phyloP scores from a whole-genome alignment of 495 filamentous ascomycete species.

The Aspergillus asperescens region DNA sequence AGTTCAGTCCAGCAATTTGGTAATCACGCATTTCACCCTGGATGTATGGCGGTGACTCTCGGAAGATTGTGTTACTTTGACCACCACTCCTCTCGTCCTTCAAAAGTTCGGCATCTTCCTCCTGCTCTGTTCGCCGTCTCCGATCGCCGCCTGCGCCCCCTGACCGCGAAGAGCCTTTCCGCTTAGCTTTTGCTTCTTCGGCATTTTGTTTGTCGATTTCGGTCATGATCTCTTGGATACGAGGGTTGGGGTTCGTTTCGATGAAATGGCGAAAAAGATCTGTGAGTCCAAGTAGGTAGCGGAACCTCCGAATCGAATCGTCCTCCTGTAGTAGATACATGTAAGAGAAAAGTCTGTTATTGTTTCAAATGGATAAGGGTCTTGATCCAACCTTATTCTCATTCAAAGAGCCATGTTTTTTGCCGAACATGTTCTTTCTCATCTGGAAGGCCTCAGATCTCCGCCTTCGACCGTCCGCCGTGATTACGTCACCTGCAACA shows the following conservation, averaged over 20 bases:
- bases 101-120: constrained; percentile 94
- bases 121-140: constrained; percentile 86
- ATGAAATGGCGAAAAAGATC: constrained; percentile 99
- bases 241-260: constrained; percentile 89
- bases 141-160: constrained; percentile 80
- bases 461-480: constrained; percentile 73
- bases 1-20: constrained; percentile 90
- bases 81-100: constrained; percentile 85
- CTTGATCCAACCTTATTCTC: constrained; percentile 71
- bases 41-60: constrained; percentile 85
- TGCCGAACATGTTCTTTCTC: constrained; percentile 84
- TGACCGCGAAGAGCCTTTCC: constrained; percentile 68
- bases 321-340: constrained; percentile 62
- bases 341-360: background rate
- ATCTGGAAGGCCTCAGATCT: constrained; percentile 80
- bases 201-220: constrained; percentile 91
- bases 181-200: constrained; percentile 64
- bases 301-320: constrained; percentile 90
- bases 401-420: constrained; percentile 85
- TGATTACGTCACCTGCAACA: constrained; percentile 62
- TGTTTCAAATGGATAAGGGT: background rate
- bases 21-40: constrained; percentile 92
- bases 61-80: constrained; percentile 80
- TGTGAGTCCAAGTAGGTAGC: constrained; percentile 90
- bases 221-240: constrained; percentile 82